Conservation (phyloP, 2,329 filamentous ascomycete genomes). For the Ophiognomonia clavigignenti-juglandacearum region DNA sequence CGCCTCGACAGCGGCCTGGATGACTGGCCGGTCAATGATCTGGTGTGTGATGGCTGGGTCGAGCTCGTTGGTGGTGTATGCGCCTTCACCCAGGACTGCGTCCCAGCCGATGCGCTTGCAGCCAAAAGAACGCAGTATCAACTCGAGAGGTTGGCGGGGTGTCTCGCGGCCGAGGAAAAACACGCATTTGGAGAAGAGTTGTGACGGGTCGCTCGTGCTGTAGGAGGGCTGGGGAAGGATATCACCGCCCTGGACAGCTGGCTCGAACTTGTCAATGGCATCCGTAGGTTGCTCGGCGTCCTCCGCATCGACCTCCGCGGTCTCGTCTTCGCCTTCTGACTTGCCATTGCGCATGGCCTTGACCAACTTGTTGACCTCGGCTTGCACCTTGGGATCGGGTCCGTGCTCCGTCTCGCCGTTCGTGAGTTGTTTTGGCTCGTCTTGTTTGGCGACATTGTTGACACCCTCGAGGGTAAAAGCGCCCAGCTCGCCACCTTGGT, state of each 20-base stretch:
- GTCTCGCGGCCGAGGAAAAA: slow-evolving; percentile 94
- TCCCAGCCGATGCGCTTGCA: slow-evolving; percentile 98
- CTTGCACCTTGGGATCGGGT: slow-evolving; percentile 58
- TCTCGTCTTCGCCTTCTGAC: slow-evolving; percentile 33
- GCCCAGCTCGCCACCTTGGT: slow-evolving; percentile 81
- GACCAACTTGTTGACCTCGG: slow-evolving; percentile 64
- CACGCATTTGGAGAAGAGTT: slow-evolving; percentile 83
- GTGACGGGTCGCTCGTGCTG: slow-evolving; percentile 60
- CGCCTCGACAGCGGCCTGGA: slow-evolving; percentile 54
- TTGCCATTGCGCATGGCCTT: slow-evolving; percentile 56
- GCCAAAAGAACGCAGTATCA: slow-evolving; percentile 87
- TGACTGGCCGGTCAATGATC: slow-evolving; percentile 82
- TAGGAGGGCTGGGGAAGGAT: slow-evolving; percentile 72
- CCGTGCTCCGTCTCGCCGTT: slow-evolving; percentile 47
- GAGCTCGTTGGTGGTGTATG: slow-evolving; percentile 84
- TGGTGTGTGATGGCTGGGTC: slow-evolving; percentile 93
- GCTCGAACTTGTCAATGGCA: slow-evolving; percentile 87
- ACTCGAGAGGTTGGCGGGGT: slow-evolving; percentile 84
- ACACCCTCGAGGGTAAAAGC: slow-evolving; percentile 84
- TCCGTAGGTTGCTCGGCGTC: slow-evolving; percentile 47
- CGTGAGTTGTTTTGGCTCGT: slow-evolving; percentile 49
- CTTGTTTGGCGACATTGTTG: slow-evolving; percentile 52
- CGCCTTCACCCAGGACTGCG: slow-evolving; percentile 79
- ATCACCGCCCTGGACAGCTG: slow-evolving; percentile 78
- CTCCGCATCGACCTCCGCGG: slow-evolving; percentile 35